A percentile compares a stretch with the other conserved stretches of the same genome.
phyloP scores from a whole-genome alignment of 352 stramenopile species.

The Chrysophaeum taylorii region DNA sequence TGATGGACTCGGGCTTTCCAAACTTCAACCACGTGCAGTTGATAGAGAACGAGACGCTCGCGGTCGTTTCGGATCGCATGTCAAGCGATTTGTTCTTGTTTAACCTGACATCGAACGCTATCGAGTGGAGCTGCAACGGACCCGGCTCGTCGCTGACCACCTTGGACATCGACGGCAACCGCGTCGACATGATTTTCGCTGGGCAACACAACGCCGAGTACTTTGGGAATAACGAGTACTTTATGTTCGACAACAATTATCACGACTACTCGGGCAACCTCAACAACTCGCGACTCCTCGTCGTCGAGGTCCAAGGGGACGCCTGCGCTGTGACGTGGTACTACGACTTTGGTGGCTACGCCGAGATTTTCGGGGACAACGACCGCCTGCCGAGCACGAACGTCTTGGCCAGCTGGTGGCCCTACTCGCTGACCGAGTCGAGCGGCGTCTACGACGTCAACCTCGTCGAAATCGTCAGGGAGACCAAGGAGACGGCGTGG shows the following conservation, averaged over 20 bases:
- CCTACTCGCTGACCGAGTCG: not conserved
- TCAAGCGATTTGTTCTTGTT: too few species aligned
- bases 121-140: too few species aligned
- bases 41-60: too few species aligned
- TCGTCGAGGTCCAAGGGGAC: not conserved
- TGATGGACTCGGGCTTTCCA: too few species aligned
- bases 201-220: not conserved
- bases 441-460: not conserved
- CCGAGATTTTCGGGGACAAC: not conserved
- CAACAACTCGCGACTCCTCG: not conserved
- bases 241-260: not conserved
- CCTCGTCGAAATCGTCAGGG: not conserved
- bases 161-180: too few species aligned
- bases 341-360: not conserved
- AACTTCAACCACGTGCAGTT: too few species aligned
- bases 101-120: too few species aligned
- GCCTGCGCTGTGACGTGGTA: not conserved
- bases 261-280: too few species aligned
- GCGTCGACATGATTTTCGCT: too few species aligned
- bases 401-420: not conserved
- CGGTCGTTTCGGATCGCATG: too few species aligned
- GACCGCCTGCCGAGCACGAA: not conserved
- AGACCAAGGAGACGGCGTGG: not conserved
- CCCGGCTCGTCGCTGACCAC: too few species aligned
- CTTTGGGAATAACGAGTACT: not conserved